Percentiles rank a stretch among this genome's conserved stretches.
Conservation (phyloP, 371 early-diverging fungal species). For the Circinella umbellata region DNA sequence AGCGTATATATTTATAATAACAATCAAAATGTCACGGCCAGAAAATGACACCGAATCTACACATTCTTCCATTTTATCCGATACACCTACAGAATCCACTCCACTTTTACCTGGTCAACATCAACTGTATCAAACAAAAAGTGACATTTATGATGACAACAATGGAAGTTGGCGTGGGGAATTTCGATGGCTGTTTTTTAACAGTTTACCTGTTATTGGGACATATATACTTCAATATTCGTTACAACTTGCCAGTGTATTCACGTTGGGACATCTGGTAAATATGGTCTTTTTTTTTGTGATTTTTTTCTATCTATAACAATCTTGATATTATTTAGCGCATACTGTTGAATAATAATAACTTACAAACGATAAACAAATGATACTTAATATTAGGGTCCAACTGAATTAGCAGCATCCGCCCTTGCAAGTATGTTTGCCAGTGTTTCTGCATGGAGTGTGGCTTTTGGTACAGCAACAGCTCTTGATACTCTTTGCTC, state of each 20-base stretch:
- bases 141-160: not conserved
- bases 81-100: slow-evolving; percentile 1
- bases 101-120: not conserved
- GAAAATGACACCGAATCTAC: not conserved
- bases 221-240: slow-evolving; percentile 71
- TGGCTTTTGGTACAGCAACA: slow-evolving; percentile 78
- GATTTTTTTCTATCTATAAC: too few relatives aligned
- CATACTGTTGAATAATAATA: too few relatives aligned
- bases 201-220: slow-evolving; percentile 63
- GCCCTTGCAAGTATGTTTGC: slow-evolving; percentile 82
- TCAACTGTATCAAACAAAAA: not conserved
- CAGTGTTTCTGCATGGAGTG: slow-evolving; percentile 82
- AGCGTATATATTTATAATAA: too few relatives aligned
- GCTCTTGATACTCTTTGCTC: slow-evolving; percentile 91
- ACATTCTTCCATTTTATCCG: not conserved
- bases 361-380: too few relatives aligned
- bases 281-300: not conserved
- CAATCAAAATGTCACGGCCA: not conserved
- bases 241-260: slow-evolving; percentile 63
- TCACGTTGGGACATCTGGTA: slow-evolving; percentile 70
- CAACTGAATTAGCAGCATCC: slow-evolving; percentile 78
- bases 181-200: slow-evolving; percentile 49
- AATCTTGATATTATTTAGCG: too few relatives aligned
- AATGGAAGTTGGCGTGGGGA: slow-evolving; percentile 20
- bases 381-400: slow-evolving; percentile 34